These are phyloP conservation scores for Elsinoe fawcettii DNA, from an alignment of 2,329 filamentous ascomycete genomes.

Conservation along the genomic window DNA sequence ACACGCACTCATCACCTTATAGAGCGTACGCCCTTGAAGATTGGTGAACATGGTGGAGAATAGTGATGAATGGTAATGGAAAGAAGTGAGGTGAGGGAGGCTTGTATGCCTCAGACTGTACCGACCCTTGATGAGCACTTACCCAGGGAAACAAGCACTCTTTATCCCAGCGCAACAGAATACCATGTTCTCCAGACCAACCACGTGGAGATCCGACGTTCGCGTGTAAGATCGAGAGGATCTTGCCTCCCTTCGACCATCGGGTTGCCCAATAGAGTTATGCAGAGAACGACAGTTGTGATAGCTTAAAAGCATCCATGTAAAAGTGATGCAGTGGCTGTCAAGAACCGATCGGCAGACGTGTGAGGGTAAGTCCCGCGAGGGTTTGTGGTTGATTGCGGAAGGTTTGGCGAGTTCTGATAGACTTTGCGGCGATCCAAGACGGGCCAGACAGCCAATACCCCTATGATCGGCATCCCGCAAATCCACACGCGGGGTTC, in stretches of 20 bases:
- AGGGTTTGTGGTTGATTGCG: neutral
- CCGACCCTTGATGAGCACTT: neutral
- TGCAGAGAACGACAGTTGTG: neutral
- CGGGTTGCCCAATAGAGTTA: constrained; percentile 5
- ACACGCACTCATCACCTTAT: constrained; percentile 25
- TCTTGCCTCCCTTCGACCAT: neutral
- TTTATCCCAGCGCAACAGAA: neutral
- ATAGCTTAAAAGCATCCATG: neutral
- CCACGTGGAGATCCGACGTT: neutral
- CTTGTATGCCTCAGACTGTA: neutral
- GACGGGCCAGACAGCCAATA: neutral
- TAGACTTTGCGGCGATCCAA: neutral
- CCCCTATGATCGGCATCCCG: neutral
- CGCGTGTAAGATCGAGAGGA: neutral
- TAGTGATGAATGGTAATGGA: neutral
- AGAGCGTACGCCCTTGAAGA: constrained; percentile 24
- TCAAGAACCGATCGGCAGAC: neutral
- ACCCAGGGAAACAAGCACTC: neutral
- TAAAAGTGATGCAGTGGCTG: constrained; percentile 1
- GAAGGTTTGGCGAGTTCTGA: constrained; percentile 5
- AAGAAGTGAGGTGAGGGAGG: neutral
- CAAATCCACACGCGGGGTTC: neutral
- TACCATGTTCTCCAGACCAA: neutral
- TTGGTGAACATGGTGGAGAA: neutral
- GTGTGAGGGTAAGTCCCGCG: neutral